Evolutionary conservation across 768 basidiomycete species (phyloP).

Genomic region (Tulasnella sp.): DNA sequence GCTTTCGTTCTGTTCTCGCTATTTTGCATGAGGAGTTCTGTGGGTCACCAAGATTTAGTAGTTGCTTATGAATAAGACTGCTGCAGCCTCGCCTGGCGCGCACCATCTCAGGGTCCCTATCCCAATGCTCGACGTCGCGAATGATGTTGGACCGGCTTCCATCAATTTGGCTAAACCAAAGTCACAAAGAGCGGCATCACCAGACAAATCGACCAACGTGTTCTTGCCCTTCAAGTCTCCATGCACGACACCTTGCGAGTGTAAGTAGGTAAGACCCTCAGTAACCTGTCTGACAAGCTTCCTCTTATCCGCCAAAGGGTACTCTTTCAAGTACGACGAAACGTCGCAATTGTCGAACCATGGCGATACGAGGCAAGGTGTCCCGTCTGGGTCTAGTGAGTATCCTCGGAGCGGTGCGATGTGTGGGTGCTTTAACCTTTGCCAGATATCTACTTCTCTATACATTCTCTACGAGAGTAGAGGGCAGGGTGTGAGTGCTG

Average conservation of each 20-base stretch:
- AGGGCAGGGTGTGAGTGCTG: neutral
- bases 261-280: neutral
- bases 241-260: neutral
- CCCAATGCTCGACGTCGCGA: neutral
- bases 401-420: neutral
- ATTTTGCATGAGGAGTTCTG: neutral
- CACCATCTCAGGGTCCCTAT: neutral
- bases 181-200: neutral
- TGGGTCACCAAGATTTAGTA: neutral
- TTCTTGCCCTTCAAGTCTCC: neutral
- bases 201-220: neutral
- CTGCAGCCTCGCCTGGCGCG: neutral
- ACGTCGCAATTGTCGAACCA: neutral
- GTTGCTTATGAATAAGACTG: neutral
- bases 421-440: neutral
- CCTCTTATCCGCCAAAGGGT: neutral
- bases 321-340: neutral
- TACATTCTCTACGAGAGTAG: neutral
- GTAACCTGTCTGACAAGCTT: neutral
- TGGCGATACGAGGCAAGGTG: neutral
- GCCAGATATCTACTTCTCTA: neutral
- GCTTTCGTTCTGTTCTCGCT: neutral
- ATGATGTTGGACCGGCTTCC: neutral
- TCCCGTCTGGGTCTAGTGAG: neutral
- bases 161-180: neutral